A percentile compares a stretch with the other conserved stretches of the same genome.
These are phyloP conservation scores for Tubosaeta brunneosetosa DNA, from an alignment of 768 basidiomycete genomes.

Conservation along the genomic window DNA sequence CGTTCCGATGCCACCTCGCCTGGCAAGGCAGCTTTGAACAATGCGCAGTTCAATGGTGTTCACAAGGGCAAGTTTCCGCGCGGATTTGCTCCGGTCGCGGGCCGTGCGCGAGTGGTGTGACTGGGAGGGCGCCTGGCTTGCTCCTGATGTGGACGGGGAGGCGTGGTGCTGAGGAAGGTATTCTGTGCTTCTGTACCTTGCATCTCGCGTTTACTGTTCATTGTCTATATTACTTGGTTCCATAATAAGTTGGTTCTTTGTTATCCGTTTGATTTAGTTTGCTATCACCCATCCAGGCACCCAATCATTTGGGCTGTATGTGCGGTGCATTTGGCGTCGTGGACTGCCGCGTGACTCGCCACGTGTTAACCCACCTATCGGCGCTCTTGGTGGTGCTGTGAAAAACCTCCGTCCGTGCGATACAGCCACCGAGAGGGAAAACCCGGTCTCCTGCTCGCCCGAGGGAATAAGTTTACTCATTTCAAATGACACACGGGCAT, in stretches of 20 bases:
- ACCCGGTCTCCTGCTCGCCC: neutral
- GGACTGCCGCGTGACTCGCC: neutral
- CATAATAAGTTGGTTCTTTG: neutral
- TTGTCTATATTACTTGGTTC: neutral
- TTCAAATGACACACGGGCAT: neutral
- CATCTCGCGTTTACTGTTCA: neutral
- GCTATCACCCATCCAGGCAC: neutral
- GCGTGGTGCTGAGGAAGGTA: neutral
- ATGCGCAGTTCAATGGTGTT: neutral
- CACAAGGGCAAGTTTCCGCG: neutral
- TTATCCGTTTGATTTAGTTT: neutral
- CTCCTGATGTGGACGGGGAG: neutral
- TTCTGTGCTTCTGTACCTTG: neutral
- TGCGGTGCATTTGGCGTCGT: too few relatives aligned
- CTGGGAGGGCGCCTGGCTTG: neutral
- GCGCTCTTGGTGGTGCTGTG: neutral
- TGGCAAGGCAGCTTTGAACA: neutral
- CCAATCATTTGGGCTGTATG: too few relatives aligned
- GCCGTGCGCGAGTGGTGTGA: neutral
- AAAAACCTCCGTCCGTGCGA: neutral
- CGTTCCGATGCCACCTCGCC: neutral
- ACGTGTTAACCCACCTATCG: neutral
- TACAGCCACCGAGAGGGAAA: neutral
- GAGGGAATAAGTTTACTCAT: neutral
- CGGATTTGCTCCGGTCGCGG: neutral